Conservation (phyloP, 2,329 filamentous ascomycete species). For the Xylogone sp. region DNA sequence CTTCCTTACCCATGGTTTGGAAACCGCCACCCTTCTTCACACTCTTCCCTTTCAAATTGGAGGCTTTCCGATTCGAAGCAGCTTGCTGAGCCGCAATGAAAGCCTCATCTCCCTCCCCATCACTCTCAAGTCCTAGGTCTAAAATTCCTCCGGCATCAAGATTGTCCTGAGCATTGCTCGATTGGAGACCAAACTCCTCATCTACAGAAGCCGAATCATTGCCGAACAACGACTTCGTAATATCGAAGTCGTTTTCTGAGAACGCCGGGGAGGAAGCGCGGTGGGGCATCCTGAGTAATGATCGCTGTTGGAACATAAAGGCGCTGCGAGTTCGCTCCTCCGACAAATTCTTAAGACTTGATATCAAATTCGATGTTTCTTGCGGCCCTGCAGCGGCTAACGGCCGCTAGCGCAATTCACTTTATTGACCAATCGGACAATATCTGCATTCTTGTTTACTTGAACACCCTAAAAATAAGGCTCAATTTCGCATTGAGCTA, state of each 20-base stretch:
- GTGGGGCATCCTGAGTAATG: constrained; percentile 56
- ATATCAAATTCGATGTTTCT: background rate
- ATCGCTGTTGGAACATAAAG: no score
- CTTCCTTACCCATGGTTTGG: constrained; percentile 77
- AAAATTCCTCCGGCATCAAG: constrained; percentile 61
- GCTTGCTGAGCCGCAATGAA: constrained; percentile 89
- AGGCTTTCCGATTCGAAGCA: constrained; percentile 79
- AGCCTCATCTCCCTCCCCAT: constrained; percentile 71
- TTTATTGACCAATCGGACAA: no score
- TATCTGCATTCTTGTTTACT: no score
- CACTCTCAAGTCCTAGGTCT: constrained; percentile 49
- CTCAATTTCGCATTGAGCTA: no score
- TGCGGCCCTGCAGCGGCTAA: no score
- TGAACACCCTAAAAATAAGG: no score
- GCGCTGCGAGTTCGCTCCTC: no score
- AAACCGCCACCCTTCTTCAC: constrained; percentile 97
- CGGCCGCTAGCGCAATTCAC: background rate
- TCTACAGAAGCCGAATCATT: constrained; percentile 50
- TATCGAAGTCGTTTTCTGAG: constrained; percentile 91
- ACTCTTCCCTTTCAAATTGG: constrained; percentile 77
- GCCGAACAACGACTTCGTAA: constrained; percentile 72
- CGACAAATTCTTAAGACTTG: no score
- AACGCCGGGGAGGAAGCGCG: constrained; percentile 74
- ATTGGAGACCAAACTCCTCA: constrained; percentile 30
- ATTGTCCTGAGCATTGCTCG: constrained; percentile 35